phyloP scores from a whole-genome alignment of 164 flowering plant genomes.

The Nymphaea thermarum region DNA sequence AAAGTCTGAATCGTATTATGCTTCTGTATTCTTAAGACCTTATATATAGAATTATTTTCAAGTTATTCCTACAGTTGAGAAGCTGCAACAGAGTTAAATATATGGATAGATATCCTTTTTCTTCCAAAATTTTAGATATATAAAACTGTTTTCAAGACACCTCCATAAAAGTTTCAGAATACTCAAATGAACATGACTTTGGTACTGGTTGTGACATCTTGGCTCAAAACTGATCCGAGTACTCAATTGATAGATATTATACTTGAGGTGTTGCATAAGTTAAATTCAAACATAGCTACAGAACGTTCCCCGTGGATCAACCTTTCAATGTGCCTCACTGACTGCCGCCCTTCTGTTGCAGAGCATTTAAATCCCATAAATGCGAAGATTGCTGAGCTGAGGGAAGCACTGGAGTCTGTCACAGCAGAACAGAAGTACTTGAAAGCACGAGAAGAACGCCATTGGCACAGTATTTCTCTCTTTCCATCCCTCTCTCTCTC shows the following conservation, averaged over 20 bases:
- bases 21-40: too few relatives aligned
- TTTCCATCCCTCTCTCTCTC: neutral
- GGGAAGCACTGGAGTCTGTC: constrained; percentile 89
- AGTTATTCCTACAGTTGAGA: too few relatives aligned
- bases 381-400: constrained; percentile 85
- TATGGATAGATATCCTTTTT: too few relatives aligned
- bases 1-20: too few relatives aligned
- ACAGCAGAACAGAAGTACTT: constrained; percentile 85
- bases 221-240: neutral
- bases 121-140: too few relatives aligned
- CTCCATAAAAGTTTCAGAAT: too few relatives aligned
- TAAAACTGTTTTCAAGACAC: too few relatives aligned
- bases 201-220: too few relatives aligned
- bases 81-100: too few relatives aligned
- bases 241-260: neutral
- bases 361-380: constrained; percentile 92
- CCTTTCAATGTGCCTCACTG: neutral
- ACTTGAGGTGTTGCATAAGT: neutral
- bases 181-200: too few relatives aligned
- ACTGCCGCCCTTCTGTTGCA: neutral
- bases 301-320: neutral
- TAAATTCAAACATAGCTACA: neutral
- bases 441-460: constrained; percentile 90
- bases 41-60: too few relatives aligned
- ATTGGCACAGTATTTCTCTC: constrained; percentile 56